Evolutionary conservation across 176 grass and related monocot genomes (phyloP), one percentile per base, ranked within the genome.

Genomic region (Oryza officinalis): DNA sequence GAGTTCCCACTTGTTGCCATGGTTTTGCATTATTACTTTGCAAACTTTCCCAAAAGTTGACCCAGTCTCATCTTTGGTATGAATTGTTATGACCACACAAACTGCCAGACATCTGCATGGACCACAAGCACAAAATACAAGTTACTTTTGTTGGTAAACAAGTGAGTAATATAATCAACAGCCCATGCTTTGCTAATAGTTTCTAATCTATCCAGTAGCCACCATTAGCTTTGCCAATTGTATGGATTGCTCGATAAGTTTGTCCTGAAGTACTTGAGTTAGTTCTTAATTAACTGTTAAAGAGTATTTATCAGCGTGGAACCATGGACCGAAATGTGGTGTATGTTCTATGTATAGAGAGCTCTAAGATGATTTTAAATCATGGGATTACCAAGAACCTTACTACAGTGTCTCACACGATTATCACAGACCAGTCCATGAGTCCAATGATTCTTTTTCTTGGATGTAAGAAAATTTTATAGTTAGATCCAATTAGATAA

Each of bases 51-150:
- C 63, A 18, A 74, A 65, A 45, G 40, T 26, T 74, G 20, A n/a
- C 12, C 38, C 13, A 40, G 2, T 64, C 70, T 83, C 27, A 74
- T 18, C 72, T 57, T 46, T 83, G 8, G 79, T 74, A 14, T n/a
- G 17, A 82, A 73, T 73, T 59, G n/a, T 22, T 81, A 81, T 71
- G 38, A 6, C 10, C 13, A 70, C 17, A 63, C 38, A 71, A 61
- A 63, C 38, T 47, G 43, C 20, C 60, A 41, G 5, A 63, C 28
- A 25, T 65, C 41, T 28, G 30, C 73, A 40, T 31, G 65, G 88
- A 81, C 72, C 83, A 89, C 72, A 66, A 67, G 57, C 6, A 11
- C 43, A 75, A 37, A 35, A n/a, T 73, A 45, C 43, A 45, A 45
- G 43, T 45, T 57, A 31, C 20, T 50, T 77, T 72, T 54, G 20